A percentile compares a stretch with the other conserved stretches of the same genome.
phyloP scores from a whole-genome alignment of 2,329 filamentous ascomycete species.

The Amphichorda felina region DNA sequence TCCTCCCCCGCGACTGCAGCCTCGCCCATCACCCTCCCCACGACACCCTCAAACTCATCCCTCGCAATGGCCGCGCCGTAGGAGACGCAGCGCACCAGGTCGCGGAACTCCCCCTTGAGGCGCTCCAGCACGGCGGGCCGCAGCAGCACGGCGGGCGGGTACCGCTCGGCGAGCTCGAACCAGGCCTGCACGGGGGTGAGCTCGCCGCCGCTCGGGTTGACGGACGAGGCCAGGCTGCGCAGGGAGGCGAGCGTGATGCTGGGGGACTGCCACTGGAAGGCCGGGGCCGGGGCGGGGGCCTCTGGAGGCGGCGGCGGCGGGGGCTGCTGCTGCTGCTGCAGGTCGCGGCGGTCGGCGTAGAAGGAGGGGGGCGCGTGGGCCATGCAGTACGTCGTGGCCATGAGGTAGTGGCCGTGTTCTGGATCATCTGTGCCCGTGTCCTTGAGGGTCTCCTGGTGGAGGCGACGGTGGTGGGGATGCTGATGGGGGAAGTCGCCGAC shows the following conservation, averaged over 20 bases:
- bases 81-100: constrained; percentile 30
- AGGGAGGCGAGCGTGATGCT: constrained; percentile 29
- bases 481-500: constrained; percentile 24
- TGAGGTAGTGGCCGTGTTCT: constrained; percentile 28
- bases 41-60: constrained; percentile 31
- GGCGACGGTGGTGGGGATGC: constrained; percentile 2
- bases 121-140: constrained; percentile 18
- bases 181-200: constrained; percentile 40
- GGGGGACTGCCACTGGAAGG: constrained; percentile 23
- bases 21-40: constrained; percentile 22
- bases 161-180: constrained; percentile 36
- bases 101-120: constrained; percentile 27
- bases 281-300: constrained; percentile 8
- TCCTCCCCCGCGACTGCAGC: too few relatives aligned
- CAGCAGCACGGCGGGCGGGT: constrained; percentile 25
- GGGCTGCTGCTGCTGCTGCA: constrained; percentile 5
- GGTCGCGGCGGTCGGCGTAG: constrained; percentile 11
- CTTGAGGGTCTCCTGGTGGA: too few relatives aligned
- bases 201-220: constrained; percentile 29
- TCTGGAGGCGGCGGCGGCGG: constrained; percentile 6
- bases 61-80: constrained; percentile 37
- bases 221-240: constrained; percentile 29
- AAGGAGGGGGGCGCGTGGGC: constrained; percentile 22
- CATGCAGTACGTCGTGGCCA: constrained; percentile 30
- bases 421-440: too few relatives aligned